These are phyloP conservation scores for Penicillium argentinense DNA, from an alignment of 495 filamentous ascomycete species.

Conservation along the genomic window DNA sequence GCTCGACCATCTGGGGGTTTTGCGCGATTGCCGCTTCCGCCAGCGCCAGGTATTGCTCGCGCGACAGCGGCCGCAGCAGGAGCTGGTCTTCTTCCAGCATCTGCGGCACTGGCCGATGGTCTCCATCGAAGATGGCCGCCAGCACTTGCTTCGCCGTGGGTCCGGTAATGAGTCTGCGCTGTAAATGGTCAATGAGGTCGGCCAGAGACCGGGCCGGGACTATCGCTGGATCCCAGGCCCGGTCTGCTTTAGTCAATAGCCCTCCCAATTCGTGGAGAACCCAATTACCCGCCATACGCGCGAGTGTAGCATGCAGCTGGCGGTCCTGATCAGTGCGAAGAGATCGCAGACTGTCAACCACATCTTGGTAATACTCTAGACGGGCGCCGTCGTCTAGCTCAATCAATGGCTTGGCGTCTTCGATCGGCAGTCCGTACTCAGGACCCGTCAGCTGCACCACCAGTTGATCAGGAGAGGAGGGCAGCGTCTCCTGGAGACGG, in stretches of 20 bases:
- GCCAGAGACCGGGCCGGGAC: constrained; percentile 64
- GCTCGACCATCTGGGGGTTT: constrained; percentile 61
- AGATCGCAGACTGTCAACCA: constrained; percentile 55
- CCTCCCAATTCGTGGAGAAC: constrained; percentile 88
- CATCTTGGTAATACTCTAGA: constrained; percentile 78
- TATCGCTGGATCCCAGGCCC: constrained; percentile 51
- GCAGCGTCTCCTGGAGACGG: constrained; percentile 59
- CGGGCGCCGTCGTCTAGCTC: constrained; percentile 76
- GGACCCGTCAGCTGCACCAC: constrained; percentile 54
- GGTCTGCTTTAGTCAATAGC: constrained; percentile 56
- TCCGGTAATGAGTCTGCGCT: constrained; percentile 69
- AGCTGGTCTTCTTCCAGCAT: constrained; percentile 67
- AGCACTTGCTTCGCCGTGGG: constrained; percentile 75
- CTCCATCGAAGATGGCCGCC: constrained; percentile 55
- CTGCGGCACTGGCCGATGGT: constrained; percentile 50
- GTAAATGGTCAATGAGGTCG: constrained; percentile 62
- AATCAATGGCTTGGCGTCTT: constrained; percentile 83
- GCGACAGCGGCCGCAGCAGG: constrained; percentile 58
- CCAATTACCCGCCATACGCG: constrained; percentile 61
- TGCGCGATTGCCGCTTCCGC: constrained; percentile 42
- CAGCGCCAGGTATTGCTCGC: constrained; percentile 46
- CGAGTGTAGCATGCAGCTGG: constrained; percentile 26
- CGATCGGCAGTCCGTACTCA: constrained; percentile 65
- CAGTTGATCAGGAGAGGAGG: constrained; percentile 68
- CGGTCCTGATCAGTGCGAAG: constrained; percentile 35